Base-by-base conservation (phyloP, 345 rosid genomes). In the Rubroshorea leprosula region DNA sequence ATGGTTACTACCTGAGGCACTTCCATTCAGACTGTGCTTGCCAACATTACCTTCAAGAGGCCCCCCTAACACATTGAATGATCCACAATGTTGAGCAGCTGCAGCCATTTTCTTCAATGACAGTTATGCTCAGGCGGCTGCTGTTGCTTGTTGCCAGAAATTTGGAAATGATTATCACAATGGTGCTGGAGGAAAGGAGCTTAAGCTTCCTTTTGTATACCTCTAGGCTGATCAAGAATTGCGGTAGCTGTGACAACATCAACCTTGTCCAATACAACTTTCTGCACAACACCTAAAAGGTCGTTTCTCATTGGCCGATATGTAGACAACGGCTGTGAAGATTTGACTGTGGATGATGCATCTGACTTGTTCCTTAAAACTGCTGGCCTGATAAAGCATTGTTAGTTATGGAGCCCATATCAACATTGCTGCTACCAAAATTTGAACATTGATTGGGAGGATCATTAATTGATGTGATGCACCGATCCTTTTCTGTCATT, bases 1-100 rank as follows among this genome's bases (percentile, higher is more conserved):
- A 59, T 67, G 73, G 59, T 79, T 74, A 66, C 84, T 79, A 29
- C 78, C 74, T 2, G 81, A 80, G 61, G 57, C 78, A 69, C 81
- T 80, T 72, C 78, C 66, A 25, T 72, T 74, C 41, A 74, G 24
- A 67, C 81, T 80, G 59, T 56, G 67, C 61, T 74, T 76, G 49
- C 76, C 68, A 58, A 67, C 55, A 59, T 65, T 69, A 58, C 68
- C 77, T 67, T 72, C 81, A 57, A 61, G 21, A 41, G 64, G 65
- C 20, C 74, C 72, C 38, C 65, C 73, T 38, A 72, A 67, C 23
- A 64, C 63, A 64, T 74, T 76, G 48, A 79, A 80, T 62, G 79
- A 80, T 24, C 77, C 74, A 58, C 77, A 67, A 51, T 72, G 77
- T 25, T 77, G 77, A 58, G 61, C 61, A 26, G 66, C 60, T 43